phyloP scores from a whole-genome alignment of 805 yeast species.

The Candida krabiensis region DNA sequence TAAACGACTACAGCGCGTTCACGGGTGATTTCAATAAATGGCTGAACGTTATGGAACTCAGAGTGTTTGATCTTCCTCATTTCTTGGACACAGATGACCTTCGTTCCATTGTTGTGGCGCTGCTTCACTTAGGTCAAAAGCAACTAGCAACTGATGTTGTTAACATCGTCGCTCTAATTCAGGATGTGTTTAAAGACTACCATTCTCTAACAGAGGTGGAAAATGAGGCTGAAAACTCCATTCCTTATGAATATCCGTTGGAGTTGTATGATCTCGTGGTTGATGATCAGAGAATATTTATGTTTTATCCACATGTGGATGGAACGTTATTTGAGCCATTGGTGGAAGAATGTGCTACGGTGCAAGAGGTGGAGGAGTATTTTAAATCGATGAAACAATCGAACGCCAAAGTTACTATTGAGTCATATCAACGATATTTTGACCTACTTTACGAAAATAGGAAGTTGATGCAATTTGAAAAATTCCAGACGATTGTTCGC shows the following conservation, averaged over 20 bases:
- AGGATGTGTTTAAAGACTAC: slow-evolving; percentile 16
- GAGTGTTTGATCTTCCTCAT: slow-evolving; percentile 14
- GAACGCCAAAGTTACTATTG: slow-evolving; percentile 4
- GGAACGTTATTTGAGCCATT: slow-evolving; percentile 18
- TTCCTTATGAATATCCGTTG: slow-evolving; percentile 23
- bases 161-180: slow-evolving; percentile 16
- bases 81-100: slow-evolving; percentile 16
- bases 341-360: slow-evolving; percentile 3
- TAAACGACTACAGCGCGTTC: slow-evolving; percentile 16
- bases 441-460: slow-evolving; percentile 5
- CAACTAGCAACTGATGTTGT: slow-evolving; percentile 22
- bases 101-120: slow-evolving; percentile 12
- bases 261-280: slow-evolving; percentile 25
- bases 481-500: slow-evolving; percentile 13
- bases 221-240: slow-evolving; percentile 5
- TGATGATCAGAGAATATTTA: slow-evolving; percentile 17
- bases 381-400: slow-evolving; percentile 6
- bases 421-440: slow-evolving; percentile 7
- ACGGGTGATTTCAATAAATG: slow-evolving; percentile 14
- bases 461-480: slow-evolving; percentile 8
- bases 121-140: slow-evolving; percentile 14
- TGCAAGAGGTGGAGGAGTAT: slow-evolving; percentile 13
- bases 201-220: slow-evolving; percentile 11
- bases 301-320: slow-evolving; percentile 22
- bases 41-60: slow-evolving; percentile 22